These are phyloP conservation scores for Mycena haematopus DNA, from an alignment of 768 basidiomycete genomes.

Conservation along the genomic window DNA sequence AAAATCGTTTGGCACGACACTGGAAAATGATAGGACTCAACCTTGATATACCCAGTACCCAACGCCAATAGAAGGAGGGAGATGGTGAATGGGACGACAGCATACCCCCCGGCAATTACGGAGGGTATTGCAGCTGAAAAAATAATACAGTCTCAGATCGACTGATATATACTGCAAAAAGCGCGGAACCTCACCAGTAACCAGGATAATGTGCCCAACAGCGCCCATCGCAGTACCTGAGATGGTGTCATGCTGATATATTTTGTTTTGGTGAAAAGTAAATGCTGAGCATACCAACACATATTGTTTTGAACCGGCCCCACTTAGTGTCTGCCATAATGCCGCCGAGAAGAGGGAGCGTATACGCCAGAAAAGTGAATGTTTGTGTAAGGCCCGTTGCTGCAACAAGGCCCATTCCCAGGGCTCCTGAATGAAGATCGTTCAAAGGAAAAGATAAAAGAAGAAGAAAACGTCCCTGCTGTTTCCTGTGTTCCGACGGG, in stretches of 20 bases:
- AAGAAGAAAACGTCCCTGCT: slow-evolving; percentile 10
- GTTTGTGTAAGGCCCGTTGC: slow-evolving; percentile 36
- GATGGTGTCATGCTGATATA: too few species aligned
- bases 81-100: too few species aligned
- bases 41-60: too few species aligned
- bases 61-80: too few species aligned
- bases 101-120: too few species aligned
- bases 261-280: too few species aligned
- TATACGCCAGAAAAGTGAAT: slow-evolving; percentile 37
- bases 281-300: slow-evolving; percentile 25
- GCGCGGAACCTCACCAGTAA: not conserved
- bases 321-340: slow-evolving; percentile 47
- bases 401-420: slow-evolving; percentile 33
- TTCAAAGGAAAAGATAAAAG: too few species aligned
- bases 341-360: slow-evolving; percentile 42
- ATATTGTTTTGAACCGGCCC: slow-evolving; percentile 50
- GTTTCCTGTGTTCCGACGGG: slow-evolving; percentile 34
- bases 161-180: too few species aligned
- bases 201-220: slow-evolving; percentile 30
- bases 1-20: too few species aligned
- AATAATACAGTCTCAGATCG: too few species aligned
- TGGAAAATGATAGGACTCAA: too few species aligned
- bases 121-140: slow-evolving; percentile 24
- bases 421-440: slow-evolving; percentile 31
- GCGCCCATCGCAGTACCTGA: slow-evolving; percentile 31